Base-by-base conservation (phyloP, 2,329 filamentous ascomycete species). In the Scytalidium lignicola region DNA sequence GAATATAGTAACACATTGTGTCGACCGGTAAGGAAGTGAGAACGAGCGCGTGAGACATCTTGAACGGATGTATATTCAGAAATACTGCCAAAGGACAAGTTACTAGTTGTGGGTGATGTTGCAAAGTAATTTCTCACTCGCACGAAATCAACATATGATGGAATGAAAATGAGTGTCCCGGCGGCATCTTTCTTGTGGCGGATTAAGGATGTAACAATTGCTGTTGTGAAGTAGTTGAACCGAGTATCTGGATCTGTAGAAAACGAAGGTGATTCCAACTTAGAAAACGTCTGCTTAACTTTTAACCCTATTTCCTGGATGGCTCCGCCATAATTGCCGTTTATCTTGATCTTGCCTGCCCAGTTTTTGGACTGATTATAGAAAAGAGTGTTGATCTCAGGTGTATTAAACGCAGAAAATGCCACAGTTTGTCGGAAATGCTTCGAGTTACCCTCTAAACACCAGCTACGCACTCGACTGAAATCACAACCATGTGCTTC, bases 401-500 rank as follows among this genome's bases (percentile, higher is more conserved):
- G 92, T 0, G 91, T 93, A 58, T 93, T 80, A 70, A 91, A 96
- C 22, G 86, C 82, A 21, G 88, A 83, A 50, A 95, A 70, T 15
- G 96, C 70, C 55, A 97, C 78, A 0, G 89, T 96, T 65, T 99
- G 93, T 15, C 93, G 86, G 63, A 93, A 82, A 64, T 86, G 76
- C 53, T 80, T 81, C 19, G 91, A 86, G 59, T 90, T 84, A 59
- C 85, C 85, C 60, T 97, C 90, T n/a, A 97, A 78, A 64, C 96
- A 97, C 90, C 90, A 97, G 55, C 76, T 82, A 45, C 91, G 80
- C 5, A 97, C 88, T 17, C 93, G 87, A 57, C 86, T 88, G 65
- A 97, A 96, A 71, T 99, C 93, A 62, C 90, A 95, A 56, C 88
- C 91, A 67, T 96, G 91, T 1, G 89, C 81, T 59, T 95, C 88